Evolutionary conservation across 2,329 filamentous ascomycete genomes (phyloP), one percentile per base, ranked within the genome.

Genomic region (Trichoderma afroharzianum): DNA sequence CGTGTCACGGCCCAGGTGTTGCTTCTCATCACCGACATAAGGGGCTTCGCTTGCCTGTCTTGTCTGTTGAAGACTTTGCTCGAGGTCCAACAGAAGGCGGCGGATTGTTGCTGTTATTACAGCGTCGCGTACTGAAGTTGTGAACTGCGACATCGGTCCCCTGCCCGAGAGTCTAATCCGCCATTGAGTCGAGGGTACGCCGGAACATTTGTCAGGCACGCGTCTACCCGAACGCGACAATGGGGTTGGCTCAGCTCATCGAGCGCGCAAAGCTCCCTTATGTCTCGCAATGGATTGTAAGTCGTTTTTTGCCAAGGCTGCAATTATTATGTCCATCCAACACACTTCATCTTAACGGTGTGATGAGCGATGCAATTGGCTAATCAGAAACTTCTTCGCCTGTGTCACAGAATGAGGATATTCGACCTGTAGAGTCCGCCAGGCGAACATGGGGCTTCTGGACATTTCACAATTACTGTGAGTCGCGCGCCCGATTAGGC

Each of bases 391-490:
- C 30, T n/a, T 43, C 14, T 57, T 18, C 15, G 21, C 7, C 39
- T n/a, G 39, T 21, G 50, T 15, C 24, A 18, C 53, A 82, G 81
- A 87, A 87, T 75, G 81, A 87, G 73, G 85, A 87, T 74, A 84
- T 87, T 70, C 83, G 84, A 3, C 85, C 85, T 11, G 81, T 85
- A 32, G 83, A 84, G 71, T 75, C 79, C 1, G 80, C 75, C 57
- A 78, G 83, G 57, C 79, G 83, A 18, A 85, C 82, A 6, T 86
- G 83, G 83, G 80, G 77, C 4, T 81, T 80, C 30, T 75, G 80
- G 71, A 81, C 82, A 4, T 86, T 82, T 58, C 81, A 83, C 74
- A 84, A 84, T 74, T 84, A 80, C 66, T 85, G 84, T 84, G 74
- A 32, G 78, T 59, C 21, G 33, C 47, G 15, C n/a, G n/a, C 21